Conservation (phyloP, 2,329 filamentous ascomycete genomes). For the Aureobasidium musti region DNA sequence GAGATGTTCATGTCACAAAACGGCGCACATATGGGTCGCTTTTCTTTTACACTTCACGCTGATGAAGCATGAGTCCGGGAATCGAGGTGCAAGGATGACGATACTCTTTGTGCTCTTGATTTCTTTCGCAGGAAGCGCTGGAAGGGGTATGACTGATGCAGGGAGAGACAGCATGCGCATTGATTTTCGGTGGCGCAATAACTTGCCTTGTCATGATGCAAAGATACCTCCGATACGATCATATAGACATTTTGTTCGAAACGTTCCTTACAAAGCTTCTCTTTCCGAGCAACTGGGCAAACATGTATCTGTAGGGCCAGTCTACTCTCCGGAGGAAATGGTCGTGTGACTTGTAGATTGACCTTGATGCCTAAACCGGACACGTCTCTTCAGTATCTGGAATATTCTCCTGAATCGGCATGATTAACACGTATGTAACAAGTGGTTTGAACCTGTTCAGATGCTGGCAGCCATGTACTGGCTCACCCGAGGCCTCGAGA, state of each 20-base stretch:
- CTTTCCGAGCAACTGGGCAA: too few species aligned
- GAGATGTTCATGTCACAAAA: conserved; percentile 27
- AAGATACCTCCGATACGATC: conserved; percentile 25
- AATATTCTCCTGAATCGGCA: too few species aligned
- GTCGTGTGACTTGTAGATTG: neutral
- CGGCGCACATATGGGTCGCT: conserved; percentile 30
- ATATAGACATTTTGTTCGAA: conserved; percentile 19
- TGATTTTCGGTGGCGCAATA: conserved; percentile 1
- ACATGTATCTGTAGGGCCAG: neutral
- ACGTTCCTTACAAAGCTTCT: neutral
- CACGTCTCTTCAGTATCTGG: neutral
- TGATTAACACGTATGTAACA: neutral
- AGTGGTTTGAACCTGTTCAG: neutral
- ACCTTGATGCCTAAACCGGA: neutral
- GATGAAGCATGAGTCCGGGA: conserved; percentile 18
- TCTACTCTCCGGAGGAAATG: neutral
- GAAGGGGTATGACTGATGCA: neutral
- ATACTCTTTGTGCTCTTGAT: conserved; percentile 3
- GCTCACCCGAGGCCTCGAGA: too few species aligned
- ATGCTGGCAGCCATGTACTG: neutral
- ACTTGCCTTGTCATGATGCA: conserved; percentile 22
- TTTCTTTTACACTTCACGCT: conserved; percentile 23
- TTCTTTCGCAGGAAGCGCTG: neutral
- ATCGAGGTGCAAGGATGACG: neutral
- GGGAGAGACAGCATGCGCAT: neutral